Conservation (phyloP, 371 early-diverging fungal species). For the Syncephalastrum sp. region DNA sequence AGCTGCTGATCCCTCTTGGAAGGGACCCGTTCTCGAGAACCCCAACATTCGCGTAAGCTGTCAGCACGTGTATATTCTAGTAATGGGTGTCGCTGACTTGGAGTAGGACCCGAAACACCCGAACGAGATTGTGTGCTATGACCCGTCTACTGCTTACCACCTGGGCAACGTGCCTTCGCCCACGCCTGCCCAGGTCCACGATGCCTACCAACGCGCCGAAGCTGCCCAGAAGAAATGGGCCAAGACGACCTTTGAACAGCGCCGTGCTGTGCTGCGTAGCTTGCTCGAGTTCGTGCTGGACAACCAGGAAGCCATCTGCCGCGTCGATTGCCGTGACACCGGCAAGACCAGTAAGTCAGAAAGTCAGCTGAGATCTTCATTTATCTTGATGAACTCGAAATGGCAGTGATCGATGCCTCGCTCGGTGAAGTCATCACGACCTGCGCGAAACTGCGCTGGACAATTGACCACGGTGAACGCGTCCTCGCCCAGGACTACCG, state of each 20-base stretch:
- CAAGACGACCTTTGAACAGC: slow-evolving; percentile 72
- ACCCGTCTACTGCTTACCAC: slow-evolving; percentile 83
- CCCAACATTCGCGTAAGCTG: slow-evolving; percentile 54
- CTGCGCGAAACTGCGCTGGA: slow-evolving; percentile 82
- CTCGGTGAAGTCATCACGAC: slow-evolving; percentile 84
- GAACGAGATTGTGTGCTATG: slow-evolving; percentile 75
- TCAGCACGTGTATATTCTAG: too few relatives aligned
- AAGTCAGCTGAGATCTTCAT: background rate
- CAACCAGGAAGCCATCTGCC: slow-evolving; percentile 78
- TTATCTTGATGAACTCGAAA: background rate
- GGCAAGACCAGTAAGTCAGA: slow-evolving; percentile 71
- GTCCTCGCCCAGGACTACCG: slow-evolving; percentile 68
- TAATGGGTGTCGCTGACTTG: slow-evolving; percentile 5
- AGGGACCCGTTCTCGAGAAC: slow-evolving; percentile 49
- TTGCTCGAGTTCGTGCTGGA: slow-evolving; percentile 71
- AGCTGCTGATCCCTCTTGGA: slow-evolving; percentile 54
- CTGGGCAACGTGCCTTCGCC: slow-evolving; percentile 67
- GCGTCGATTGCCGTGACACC: slow-evolving; percentile 77
- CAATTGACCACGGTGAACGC: slow-evolving; percentile 75
- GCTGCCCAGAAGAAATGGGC: slow-evolving; percentile 73
- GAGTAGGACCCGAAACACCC: slow-evolving; percentile 52
- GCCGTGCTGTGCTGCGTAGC: slow-evolving; percentile 72
- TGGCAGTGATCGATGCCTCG: slow-evolving; percentile 75
- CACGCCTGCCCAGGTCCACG: slow-evolving; percentile 56
- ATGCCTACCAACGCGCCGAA: slow-evolving; percentile 56